Conservation (phyloP, 2,329 filamentous ascomycete species). For the Exophiala mesophila region DNA sequence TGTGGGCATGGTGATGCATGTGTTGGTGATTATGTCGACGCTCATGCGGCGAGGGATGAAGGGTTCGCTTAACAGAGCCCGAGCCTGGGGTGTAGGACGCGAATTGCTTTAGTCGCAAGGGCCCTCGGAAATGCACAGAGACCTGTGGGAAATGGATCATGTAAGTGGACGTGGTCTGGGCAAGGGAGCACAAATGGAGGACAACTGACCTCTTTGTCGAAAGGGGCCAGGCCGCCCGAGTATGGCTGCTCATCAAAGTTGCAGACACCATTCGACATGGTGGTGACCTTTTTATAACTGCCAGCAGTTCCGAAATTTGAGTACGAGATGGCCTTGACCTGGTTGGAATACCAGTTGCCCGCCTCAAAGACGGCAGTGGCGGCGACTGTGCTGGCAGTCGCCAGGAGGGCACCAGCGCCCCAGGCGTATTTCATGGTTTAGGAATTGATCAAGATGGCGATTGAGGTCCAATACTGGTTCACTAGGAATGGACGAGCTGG, state of each 20-base stretch:
- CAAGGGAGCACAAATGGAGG: neutral
- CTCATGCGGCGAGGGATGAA: conserved; percentile 30
- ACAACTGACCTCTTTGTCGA: conserved; percentile 64
- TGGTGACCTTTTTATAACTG: conserved; percentile 59
- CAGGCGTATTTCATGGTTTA: conserved; percentile 16
- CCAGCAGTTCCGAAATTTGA: conserved; percentile 56
- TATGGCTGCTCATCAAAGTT: conserved; percentile 47
- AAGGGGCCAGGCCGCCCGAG: conserved; percentile 58
- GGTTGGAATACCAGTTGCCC: conserved; percentile 61
- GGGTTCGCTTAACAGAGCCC: conserved; percentile 34
- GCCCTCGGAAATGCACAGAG: conserved; percentile 68
- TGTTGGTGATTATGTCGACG: conserved; percentile 47
- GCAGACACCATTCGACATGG: conserved; percentile 55
- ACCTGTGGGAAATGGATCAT: conserved; percentile 44
- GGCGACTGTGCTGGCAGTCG: conserved; percentile 10
- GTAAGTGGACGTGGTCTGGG: neutral
- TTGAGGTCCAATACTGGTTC: no score
- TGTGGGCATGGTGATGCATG: conserved; percentile 43
- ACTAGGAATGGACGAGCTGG: no score
- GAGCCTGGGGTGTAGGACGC: conserved; percentile 60
- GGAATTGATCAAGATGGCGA: no score
- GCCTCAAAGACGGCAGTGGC: conserved; percentile 16
- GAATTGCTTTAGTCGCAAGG: conserved; percentile 61
- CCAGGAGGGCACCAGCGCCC: conserved; percentile 11
- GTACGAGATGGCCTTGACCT: conserved; percentile 64